Conservation (phyloP, 225 moss, liverwort and hornwort genomes). For the Physcomitrium patens region DNA sequence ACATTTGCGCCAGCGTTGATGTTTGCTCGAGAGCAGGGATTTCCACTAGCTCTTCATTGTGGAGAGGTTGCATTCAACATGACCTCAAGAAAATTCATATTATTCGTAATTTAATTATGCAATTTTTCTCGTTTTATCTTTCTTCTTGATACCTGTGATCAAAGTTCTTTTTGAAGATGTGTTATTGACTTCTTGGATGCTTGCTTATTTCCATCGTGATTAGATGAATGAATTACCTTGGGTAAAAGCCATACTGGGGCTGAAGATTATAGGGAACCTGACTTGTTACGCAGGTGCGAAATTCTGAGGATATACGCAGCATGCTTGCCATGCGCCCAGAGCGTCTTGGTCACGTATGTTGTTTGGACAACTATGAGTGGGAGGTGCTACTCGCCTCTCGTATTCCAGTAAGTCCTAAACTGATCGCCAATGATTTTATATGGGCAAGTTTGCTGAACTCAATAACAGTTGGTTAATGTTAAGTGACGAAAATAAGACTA, state of each 20-base stretch:
- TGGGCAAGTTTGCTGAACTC: background rate
- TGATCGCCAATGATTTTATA: constrained; percentile 3
- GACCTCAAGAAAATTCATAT: constrained; percentile 20
- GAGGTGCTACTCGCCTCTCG: constrained; percentile 61
- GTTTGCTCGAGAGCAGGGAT: constrained; percentile 73
- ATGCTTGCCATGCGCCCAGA: constrained; percentile 81
- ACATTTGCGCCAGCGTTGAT: constrained; percentile 71
- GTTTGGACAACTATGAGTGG: constrained; percentile 76
- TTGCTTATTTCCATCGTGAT: constrained; percentile 13
- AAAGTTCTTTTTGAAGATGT: background rate
- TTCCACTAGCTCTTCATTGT: constrained; percentile 85
- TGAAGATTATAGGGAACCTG: constrained; percentile 28
- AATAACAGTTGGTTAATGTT: background rate
- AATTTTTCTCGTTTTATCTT: background rate
- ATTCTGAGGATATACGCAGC: constrained; percentile 70
- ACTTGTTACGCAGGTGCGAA: constrained; percentile 54
- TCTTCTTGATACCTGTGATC: background rate
- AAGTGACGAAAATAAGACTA: background rate
- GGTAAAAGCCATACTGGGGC: constrained; percentile 20
- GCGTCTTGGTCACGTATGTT: constrained; percentile 85
- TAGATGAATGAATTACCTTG: constrained; percentile 13
- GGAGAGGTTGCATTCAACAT: constrained; percentile 69
- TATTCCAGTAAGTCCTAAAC: constrained; percentile 67
- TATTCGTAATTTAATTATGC: background rate
- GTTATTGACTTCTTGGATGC: constrained; percentile 1